A percentile compares a stretch with the other conserved stretches of the same genome.
Evolutionary conservation across 306 rosid genomes (phyloP).

Genomic region (Echinosophora koreensis): DNA sequence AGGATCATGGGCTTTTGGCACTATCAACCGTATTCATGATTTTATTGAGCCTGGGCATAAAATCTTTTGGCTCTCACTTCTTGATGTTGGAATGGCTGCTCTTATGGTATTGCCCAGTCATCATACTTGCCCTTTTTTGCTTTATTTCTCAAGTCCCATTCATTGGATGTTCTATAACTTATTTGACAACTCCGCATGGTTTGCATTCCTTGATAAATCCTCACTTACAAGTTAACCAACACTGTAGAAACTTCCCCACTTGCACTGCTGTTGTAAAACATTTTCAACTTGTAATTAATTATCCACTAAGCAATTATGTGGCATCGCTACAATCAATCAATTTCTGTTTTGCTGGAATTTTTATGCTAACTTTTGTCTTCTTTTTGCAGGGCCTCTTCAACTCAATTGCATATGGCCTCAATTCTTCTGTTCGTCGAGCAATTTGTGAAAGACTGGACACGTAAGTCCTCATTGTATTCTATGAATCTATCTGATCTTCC

Average conservation of each 20-base stretch:
- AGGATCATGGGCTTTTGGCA: constrained; percentile 97
- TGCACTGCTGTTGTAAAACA: not conserved
- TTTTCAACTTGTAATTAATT: not conserved
- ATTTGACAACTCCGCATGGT: not conserved
- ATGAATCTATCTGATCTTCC: not conserved
- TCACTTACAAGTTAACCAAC: constrained; percentile 12
- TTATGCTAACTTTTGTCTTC: constrained; percentile 30
- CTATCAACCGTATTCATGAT: constrained; percentile 92
- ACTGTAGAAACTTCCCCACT: constrained; percentile 1
- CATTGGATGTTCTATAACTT: constrained; percentile 28
- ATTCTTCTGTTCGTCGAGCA: constrained; percentile 96
- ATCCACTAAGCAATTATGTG: not conserved
- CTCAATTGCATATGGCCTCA: constrained; percentile 98
- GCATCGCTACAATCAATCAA: constrained; percentile 11
- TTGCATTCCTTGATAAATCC: constrained; percentile 9
- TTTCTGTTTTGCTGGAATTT: constrained; percentile 39
- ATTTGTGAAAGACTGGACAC: constrained; percentile 83
- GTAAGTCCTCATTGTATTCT: constrained; percentile 58
- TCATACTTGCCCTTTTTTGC: constrained; percentile 31
- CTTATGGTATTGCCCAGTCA: constrained; percentile 76
- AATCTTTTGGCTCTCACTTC: constrained; percentile 95
- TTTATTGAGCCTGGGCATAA: constrained; percentile 87
- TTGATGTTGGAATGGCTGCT: constrained; percentile 89
- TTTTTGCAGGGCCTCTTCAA: constrained; percentile 88
- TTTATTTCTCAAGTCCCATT: constrained; percentile 19